These are phyloP conservation scores for Plasmodium vivax DNA, from an alignment of 169 alveolate genomes.

Conservation along the genomic window DNA sequence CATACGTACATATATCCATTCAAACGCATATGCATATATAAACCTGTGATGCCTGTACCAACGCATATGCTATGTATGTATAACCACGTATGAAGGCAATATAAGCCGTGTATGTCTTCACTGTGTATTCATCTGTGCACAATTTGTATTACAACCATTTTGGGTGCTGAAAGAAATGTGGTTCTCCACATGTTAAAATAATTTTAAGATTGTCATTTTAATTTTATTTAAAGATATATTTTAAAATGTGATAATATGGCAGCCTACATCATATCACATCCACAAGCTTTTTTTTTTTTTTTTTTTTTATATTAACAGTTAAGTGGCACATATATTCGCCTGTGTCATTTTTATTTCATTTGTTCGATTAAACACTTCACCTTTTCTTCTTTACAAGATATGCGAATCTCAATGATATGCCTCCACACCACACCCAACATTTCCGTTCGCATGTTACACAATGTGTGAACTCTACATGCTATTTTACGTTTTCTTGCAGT, in stretches of 20 bases:
- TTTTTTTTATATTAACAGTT: constrained; percentile 9
- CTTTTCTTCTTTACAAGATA: not conserved
- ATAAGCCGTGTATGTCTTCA: not conserved
- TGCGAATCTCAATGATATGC: not conserved
- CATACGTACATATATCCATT: not conserved
- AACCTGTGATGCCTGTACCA: not conserved
- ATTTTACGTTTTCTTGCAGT: constrained; percentile 10
- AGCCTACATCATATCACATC: not conserved
- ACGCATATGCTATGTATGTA: not conserved
- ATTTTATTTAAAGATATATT: not conserved
- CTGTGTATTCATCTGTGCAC: not conserved
- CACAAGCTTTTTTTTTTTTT: not conserved
- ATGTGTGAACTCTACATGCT: constrained; percentile 7
- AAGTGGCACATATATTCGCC: constrained; percentile 6
- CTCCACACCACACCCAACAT: not conserved
- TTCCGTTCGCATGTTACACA: not conserved
- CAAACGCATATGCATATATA: not conserved
- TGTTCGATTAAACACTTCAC: not conserved
- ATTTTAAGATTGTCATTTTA: not conserved
- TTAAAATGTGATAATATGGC: not conserved
- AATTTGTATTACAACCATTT: not conserved
- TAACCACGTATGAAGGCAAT: not conserved
- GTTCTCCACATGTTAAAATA: not conserved
- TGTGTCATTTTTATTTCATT: not conserved
- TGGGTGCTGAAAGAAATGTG: not conserved